A percentile compares a stretch with the other conserved stretches of the same genome.
These are phyloP conservation scores for Aspergillus felis DNA, from an alignment of 2,329 filamentous ascomycete genomes.

Conservation along the genomic window DNA sequence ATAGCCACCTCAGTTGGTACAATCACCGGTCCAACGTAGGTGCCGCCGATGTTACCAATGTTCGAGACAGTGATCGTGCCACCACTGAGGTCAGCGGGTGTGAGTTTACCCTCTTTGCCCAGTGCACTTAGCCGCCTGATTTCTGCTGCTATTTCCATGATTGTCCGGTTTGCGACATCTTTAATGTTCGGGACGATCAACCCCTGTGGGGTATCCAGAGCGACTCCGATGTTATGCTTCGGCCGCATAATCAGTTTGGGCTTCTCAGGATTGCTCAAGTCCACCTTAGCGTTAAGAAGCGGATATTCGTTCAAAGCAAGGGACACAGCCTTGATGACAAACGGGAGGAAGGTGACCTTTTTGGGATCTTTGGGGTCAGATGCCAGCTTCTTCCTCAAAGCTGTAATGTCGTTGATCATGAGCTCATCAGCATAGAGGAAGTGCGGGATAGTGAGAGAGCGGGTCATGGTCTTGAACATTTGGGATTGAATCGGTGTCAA, in stretches of 20 bases:
- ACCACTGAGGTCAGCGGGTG: constrained; percentile 70
- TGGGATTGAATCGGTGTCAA: constrained; percentile 77
- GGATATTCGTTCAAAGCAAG: constrained; percentile 77
- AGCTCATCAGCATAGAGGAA: constrained; percentile 93
- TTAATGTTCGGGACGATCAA: constrained; percentile 89
- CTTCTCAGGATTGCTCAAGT: constrained; percentile 58
- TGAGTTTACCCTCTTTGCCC: constrained; percentile 70
- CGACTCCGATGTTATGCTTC: constrained; percentile 91
- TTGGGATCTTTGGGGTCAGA: constrained; percentile 46
- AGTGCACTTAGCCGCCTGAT: constrained; percentile 68
- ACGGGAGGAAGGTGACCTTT: constrained; percentile 86
- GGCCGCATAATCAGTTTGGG: constrained; percentile 73
- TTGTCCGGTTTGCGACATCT: constrained; percentile 72
- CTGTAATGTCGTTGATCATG: constrained; percentile 70
- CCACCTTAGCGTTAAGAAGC: constrained; percentile 80
- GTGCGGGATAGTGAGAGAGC: constrained; percentile 84
- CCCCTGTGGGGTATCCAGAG: constrained; percentile 87
- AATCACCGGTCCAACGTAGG: constrained; percentile 86
- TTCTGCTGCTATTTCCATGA: constrained; percentile 73
- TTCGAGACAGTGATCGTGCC: constrained; percentile 96
- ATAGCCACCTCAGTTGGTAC: constrained; percentile 90
- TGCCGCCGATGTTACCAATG: constrained; percentile 91
- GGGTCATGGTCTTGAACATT: constrained; percentile 98
- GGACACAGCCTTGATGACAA: constrained; percentile 94
- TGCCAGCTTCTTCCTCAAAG: constrained; percentile 73